These are phyloP conservation scores for Ceriops zippeliana DNA, from an alignment of 345 rosid genomes.

Conservation along the genomic window DNA sequence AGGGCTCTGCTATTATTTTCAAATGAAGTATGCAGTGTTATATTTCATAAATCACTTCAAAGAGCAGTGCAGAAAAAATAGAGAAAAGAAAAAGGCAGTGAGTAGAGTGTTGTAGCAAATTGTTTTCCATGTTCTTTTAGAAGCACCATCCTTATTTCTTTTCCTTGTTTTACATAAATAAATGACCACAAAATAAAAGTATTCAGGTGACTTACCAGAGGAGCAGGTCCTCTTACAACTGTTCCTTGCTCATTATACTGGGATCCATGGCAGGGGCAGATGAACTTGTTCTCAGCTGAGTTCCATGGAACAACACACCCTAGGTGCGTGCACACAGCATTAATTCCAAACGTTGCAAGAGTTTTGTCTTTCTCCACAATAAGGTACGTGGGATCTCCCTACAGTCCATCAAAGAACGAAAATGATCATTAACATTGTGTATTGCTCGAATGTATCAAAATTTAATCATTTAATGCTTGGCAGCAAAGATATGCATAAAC, in stretches of 20 bases:
- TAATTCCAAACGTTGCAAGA: constrained; percentile 76
- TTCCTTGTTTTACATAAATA: neutral
- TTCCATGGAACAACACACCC: constrained; percentile 96
- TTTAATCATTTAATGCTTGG: too few relatives aligned
- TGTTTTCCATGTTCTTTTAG: too few relatives aligned
- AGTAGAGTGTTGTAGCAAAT: too few relatives aligned
- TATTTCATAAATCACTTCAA: too few relatives aligned
- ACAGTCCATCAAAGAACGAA: constrained; percentile 9
- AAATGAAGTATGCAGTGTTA: too few relatives aligned
- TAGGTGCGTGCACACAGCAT: constrained; percentile 89
- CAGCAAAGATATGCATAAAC: too few relatives aligned
- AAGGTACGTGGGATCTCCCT: constrained; percentile 98
- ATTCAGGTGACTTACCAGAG: constrained; percentile 54
- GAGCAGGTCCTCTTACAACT: constrained; percentile 98
- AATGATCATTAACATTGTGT: neutral
- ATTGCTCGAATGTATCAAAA: too few relatives aligned
- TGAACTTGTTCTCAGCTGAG: constrained; percentile 82
- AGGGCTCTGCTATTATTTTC: too few relatives aligned
- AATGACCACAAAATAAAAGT: neutral
- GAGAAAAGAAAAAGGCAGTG: too few relatives aligned
- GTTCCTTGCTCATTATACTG: constrained; percentile 94
- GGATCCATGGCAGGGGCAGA: constrained; percentile 98
- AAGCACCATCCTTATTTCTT: neutral
- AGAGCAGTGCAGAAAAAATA: too few relatives aligned
- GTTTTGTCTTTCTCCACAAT: constrained; percentile 86